Conservation (phyloP, 1,284 basidiomycete species). For the Calocybe gambosa region DNA sequence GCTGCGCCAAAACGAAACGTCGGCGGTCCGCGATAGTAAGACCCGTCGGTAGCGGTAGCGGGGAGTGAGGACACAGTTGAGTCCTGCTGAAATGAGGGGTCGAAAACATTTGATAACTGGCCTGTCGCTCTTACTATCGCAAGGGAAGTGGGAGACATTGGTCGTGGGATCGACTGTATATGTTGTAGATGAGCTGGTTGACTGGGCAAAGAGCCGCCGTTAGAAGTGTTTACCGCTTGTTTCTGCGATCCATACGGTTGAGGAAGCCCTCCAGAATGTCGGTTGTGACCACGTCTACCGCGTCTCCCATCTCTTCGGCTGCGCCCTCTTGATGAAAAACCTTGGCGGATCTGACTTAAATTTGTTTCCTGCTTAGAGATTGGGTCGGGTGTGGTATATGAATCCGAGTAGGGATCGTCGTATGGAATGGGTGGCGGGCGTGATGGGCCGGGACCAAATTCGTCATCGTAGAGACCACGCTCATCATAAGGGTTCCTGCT, state of each 20-base stretch:
- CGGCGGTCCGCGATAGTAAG: slow-evolving; percentile 8
- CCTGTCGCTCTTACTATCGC: slow-evolving; percentile 43
- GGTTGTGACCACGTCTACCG: slow-evolving; percentile 16
- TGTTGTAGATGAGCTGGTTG: slow-evolving; percentile 3
- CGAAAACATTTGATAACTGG: slow-evolving; percentile 28
- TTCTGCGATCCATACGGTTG: slow-evolving; percentile 1
- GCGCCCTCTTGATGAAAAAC: slow-evolving; percentile 22
- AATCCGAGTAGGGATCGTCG: slow-evolving; percentile 70
- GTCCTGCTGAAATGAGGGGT: slow-evolving; percentile 11
- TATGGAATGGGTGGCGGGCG: slow-evolving; percentile 64
- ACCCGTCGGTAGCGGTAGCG: slow-evolving; percentile 4
- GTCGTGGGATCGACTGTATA: slow-evolving; percentile 21
- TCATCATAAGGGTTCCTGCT: slow-evolving; percentile 57
- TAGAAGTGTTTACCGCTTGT: not conserved
- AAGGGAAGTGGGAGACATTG: slow-evolving; percentile 40
- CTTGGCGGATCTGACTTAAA: not conserved
- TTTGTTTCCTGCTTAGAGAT: not conserved
- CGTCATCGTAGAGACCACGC: slow-evolving; percentile 59
- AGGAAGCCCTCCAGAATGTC: slow-evolving; percentile 18
- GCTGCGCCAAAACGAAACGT: slow-evolving; percentile 19
- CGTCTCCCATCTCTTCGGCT: slow-evolving; percentile 23
- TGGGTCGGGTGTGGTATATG: slow-evolving; percentile 20
- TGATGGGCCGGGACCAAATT: slow-evolving; percentile 45
- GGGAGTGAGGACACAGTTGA: not conserved
- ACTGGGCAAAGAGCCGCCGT: slow-evolving; percentile 8